phyloP scores from a whole-genome alignment of 768 basidiomycete species.

The Lentinula raphanica region DNA sequence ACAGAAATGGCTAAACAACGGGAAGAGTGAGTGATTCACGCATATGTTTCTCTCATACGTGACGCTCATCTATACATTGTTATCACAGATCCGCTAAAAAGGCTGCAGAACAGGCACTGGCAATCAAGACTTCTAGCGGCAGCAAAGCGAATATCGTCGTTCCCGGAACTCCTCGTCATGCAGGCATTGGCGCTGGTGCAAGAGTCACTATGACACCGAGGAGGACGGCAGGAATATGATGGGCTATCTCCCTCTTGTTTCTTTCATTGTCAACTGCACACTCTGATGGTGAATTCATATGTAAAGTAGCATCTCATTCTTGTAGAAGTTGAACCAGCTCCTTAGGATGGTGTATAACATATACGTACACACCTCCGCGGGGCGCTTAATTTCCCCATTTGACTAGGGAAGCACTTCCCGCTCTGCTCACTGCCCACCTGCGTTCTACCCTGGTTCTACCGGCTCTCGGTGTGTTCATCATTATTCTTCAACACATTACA shows the following conservation, averaged over 20 bases:
- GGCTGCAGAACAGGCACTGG: conserved; percentile 54
- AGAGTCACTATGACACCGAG: conserved; percentile 74
- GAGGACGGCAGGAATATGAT: conserved; percentile 61
- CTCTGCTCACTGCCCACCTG: too few relatives aligned
- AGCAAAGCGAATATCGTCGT: conserved; percentile 63
- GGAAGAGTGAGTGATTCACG: conserved; percentile 53
- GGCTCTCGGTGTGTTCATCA: too few relatives aligned
- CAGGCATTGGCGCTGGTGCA: conserved; percentile 58
- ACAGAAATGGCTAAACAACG: conserved; percentile 83
- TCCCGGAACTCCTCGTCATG: conserved; percentile 75
- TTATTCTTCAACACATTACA: too few relatives aligned
- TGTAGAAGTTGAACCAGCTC: too few relatives aligned
- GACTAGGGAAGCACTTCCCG: too few relatives aligned
- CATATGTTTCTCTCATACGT: background rate
- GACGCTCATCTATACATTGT: background rate
- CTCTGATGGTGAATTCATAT: too few relatives aligned
- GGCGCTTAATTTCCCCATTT: too few relatives aligned
- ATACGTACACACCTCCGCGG: too few relatives aligned
- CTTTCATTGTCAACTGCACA: too few relatives aligned
- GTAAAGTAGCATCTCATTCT: too few relatives aligned
- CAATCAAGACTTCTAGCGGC: conserved; percentile 46
- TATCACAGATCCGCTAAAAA: conserved; percentile 54
- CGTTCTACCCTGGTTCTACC: too few relatives aligned
- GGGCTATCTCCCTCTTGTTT: background rate
- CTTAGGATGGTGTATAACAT: too few relatives aligned